Conservation (phyloP, 306 rosid species). For the Arachis hypogaea region DNA sequence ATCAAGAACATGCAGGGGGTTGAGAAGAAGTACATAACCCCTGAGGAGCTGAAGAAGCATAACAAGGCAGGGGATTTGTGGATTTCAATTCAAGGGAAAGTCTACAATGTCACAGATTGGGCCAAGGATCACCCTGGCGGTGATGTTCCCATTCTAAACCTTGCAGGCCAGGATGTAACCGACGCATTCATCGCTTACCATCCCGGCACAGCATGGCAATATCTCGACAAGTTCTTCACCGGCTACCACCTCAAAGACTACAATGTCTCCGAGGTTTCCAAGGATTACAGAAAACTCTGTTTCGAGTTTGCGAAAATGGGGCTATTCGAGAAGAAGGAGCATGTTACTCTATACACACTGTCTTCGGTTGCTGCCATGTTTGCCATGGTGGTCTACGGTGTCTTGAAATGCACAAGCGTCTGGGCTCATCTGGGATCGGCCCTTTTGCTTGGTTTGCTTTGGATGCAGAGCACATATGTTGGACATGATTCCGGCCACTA, state of each 20-base stretch:
- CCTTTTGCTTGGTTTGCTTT: conserved; percentile 69
- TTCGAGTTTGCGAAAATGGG: conserved; percentile 60
- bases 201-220: conserved; percentile 66
- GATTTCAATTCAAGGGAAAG: conserved; percentile 81
- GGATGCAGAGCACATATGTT: conserved; percentile 83
- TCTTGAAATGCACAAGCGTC: conserved; percentile 43
- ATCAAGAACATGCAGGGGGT: conserved; percentile 32
- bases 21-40: conserved; percentile 52
- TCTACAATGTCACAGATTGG: conserved; percentile 76
- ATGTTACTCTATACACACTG: conserved; percentile 39
- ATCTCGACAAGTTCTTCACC: conserved; percentile 66
- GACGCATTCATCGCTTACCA: conserved; percentile 82
- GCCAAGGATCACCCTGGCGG: conserved; percentile 74
- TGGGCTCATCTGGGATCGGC: conserved; percentile 76
- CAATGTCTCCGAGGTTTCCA: conserved; percentile 67
- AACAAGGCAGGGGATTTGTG: conserved; percentile 68
- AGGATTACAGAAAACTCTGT: conserved; percentile 63
- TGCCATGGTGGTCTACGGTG: conserved; percentile 54
- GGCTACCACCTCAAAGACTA: conserved; percentile 57
- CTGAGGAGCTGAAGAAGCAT: conserved; percentile 56
- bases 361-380: conserved; percentile 49
- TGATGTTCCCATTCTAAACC: conserved; percentile 52
- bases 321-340: conserved; percentile 68
- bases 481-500: conserved; percentile 96
- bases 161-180: conserved; percentile 78